Conservation (phyloP, 2,329 filamentous ascomycete species). For the Fusarium beomiforme region DNA sequence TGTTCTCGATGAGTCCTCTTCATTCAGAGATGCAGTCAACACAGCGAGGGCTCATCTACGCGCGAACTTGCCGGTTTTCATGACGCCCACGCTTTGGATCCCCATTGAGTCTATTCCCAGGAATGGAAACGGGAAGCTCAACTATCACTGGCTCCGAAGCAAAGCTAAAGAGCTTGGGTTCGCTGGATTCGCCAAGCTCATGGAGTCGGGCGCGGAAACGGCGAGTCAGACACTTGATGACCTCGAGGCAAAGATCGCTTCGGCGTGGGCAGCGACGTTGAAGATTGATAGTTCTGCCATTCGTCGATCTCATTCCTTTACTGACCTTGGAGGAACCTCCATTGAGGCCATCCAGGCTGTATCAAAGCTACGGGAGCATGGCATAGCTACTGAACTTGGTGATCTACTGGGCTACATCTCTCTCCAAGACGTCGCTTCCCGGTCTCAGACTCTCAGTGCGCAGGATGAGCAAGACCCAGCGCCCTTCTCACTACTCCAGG, state of each 20-base stretch:
- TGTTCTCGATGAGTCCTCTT: background rate
- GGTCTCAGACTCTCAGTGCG: background rate
- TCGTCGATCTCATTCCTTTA: background rate
- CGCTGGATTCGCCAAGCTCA: background rate
- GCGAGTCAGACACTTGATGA: background rate
- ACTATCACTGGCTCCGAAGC: slow-evolving; percentile 1
- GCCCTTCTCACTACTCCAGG: slow-evolving; percentile 26
- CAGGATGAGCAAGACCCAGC: background rate
- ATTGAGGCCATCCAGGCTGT: slow-evolving; percentile 9
- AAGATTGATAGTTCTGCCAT: background rate
- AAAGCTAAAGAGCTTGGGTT: background rate
- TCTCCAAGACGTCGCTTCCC: background rate
- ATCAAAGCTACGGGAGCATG: slow-evolving; percentile 4
- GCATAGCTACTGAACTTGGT: slow-evolving; percentile 1
- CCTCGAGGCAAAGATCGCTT: background rate
- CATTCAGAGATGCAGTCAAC: background rate
- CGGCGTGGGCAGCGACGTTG: background rate
- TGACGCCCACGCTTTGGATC: slow-evolving; percentile 41
- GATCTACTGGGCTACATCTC: background rate
- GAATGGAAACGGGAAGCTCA: slow-evolving; percentile 41
- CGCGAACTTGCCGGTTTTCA: slow-evolving; percentile 32
- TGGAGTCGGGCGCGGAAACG: background rate
- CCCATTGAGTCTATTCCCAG: slow-evolving; percentile 29
- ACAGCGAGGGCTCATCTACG: background rate
- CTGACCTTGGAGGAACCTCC: slow-evolving; percentile 13